These are phyloP conservation scores for Daldinia bambusicola DNA, from an alignment of 495 filamentous ascomycete genomes.

Conservation along the genomic window DNA sequence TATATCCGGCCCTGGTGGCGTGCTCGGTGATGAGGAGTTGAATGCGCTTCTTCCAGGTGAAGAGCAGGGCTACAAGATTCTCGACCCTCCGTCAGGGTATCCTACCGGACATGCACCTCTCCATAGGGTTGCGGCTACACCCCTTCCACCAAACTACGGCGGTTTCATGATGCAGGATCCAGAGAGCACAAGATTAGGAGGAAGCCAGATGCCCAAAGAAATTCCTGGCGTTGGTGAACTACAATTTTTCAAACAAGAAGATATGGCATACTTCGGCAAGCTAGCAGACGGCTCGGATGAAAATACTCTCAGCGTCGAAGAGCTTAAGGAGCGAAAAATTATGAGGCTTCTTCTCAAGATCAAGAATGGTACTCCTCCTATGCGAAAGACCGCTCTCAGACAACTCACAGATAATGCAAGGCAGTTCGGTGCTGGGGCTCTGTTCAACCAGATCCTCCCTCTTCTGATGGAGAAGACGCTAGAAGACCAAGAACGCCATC, in stretches of 20 bases:
- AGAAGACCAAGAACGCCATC: constrained; percentile 97
- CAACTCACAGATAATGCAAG: constrained; percentile 98
- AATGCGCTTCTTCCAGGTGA: constrained; percentile 84
- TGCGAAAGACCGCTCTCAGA: constrained; percentile 98
- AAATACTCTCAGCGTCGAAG: constrained; percentile 88
- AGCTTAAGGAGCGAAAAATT: constrained; percentile 97
- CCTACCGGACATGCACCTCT: constrained; percentile 81
- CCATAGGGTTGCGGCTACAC: constrained; percentile 81
- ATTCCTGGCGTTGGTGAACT: constrained; percentile 97
- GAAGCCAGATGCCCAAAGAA: constrained; percentile 94
- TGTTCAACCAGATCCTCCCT: constrained; percentile 98
- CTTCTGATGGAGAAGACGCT: constrained; percentile 98
- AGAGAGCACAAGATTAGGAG: constrained; percentile 78
- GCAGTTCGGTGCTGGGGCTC: constrained; percentile 91
- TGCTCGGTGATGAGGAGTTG: constrained; percentile 91
- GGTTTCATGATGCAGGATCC: constrained; percentile 99
- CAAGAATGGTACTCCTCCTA: constrained; percentile 98
- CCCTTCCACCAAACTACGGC: constrained; percentile 67
- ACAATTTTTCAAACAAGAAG: constrained; percentile 98
- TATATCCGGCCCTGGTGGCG: constrained; percentile 78
- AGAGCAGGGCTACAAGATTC: constrained; percentile 89
- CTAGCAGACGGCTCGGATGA: constrained; percentile 95
- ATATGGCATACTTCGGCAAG: constrained; percentile 99
- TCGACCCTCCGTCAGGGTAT: constrained; percentile 93
- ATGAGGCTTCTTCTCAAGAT: constrained; percentile 97